Percentiles rank a stretch among this genome's conserved stretches.
phyloP scores from a whole-genome alignment of 1,284 basidiomycete species.

The Trametes sp. region DNA sequence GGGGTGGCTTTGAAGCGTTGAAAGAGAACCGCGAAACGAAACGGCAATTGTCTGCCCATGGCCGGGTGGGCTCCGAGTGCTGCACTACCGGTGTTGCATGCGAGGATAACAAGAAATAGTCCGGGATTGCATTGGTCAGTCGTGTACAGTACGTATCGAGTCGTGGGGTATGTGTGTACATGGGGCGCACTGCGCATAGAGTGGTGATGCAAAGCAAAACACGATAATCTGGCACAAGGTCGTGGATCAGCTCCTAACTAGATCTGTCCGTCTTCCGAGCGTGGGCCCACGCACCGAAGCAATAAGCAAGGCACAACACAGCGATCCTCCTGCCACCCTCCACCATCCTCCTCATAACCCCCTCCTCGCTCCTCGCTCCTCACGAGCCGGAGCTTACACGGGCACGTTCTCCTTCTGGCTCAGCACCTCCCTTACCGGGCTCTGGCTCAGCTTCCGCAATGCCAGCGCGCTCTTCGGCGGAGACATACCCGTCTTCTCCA shows the following conservation, averaged over 20 bases:
- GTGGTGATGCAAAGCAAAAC: slow-evolving; percentile 23
- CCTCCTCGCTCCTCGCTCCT: neutral
- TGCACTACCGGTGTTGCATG: no score
- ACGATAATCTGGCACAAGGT: slow-evolving; percentile 19
- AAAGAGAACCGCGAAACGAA: no score
- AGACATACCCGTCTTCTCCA: slow-evolving; percentile 34
- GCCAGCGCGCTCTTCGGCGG: slow-evolving; percentile 25
- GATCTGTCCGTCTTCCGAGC: no score
- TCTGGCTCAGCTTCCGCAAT: slow-evolving; percentile 32
- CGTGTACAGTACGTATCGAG: slow-evolving; percentile 19
- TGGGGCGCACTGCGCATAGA: slow-evolving; percentile 30
- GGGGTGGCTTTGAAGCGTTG: no score
- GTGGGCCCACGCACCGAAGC: slow-evolving; percentile 23
- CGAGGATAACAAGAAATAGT: no score
- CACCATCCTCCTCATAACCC: no score
- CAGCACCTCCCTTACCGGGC: slow-evolving; percentile 40
- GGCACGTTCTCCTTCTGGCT: slow-evolving; percentile 43
- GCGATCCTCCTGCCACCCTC: no score
- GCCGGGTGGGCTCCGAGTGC: no score
- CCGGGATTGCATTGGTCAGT: slow-evolving; percentile 12
- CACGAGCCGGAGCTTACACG: slow-evolving; percentile 12
- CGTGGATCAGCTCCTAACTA: neutral
- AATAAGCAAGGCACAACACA: slow-evolving; percentile 23
- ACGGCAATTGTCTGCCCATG: no score
- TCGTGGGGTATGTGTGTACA: slow-evolving; percentile 23